Percentiles rank a stretch among this genome's conserved stretches.
Evolutionary conservation across 2,329 filamentous ascomycete species (phyloP).

Genomic region (Atkinsonella hypoxylon): DNA sequence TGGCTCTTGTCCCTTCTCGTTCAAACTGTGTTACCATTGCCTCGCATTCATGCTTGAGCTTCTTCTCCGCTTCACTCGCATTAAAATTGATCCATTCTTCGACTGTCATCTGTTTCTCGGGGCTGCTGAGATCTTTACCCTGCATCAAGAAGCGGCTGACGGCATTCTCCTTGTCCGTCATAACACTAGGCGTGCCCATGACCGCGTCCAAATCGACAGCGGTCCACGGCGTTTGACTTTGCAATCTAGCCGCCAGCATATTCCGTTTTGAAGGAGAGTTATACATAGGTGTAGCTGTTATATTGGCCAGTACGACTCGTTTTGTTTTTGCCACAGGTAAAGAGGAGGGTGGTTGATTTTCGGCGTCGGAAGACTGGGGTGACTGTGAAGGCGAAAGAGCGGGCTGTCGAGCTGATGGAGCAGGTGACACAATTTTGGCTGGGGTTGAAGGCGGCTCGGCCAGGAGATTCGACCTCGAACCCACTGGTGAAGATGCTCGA

Average conservation of each 20-base stretch:
- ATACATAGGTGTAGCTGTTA: slow-evolving; percentile 34
- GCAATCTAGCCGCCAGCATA: slow-evolving; percentile 38
- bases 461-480: slow-evolving; percentile 5
- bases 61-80: slow-evolving; percentile 67
- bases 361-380: slow-evolving; percentile 66
- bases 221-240: slow-evolving; percentile 54
- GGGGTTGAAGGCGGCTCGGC: slow-evolving; percentile 31
- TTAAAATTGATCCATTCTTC: slow-evolving; percentile 86
- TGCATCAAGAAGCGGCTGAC: slow-evolving; percentile 37
- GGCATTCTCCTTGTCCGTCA: slow-evolving; percentile 40
- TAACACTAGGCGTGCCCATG: slow-evolving; percentile 36
- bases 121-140: slow-evolving; percentile 52
- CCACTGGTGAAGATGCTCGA: background rate
- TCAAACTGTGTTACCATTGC: slow-evolving; percentile 73
- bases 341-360: slow-evolving; percentile 65
- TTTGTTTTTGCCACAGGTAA: slow-evolving; percentile 39
- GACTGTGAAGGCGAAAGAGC: slow-evolving; percentile 52
- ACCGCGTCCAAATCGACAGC: slow-evolving; percentile 65
- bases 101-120: slow-evolving; percentile 82
- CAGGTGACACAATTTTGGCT: slow-evolving; percentile 28
- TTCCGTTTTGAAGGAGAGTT: slow-evolving; percentile 53
- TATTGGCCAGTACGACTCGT: slow-evolving; percentile 33
- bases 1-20: slow-evolving; percentile 64
- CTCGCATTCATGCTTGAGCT: slow-evolving; percentile 71
- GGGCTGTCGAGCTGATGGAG: slow-evolving; percentile 38